Evolutionary conservation across 1,284 basidiomycete species (phyloP).

Genomic region (Malassezia psittaci): DNA sequence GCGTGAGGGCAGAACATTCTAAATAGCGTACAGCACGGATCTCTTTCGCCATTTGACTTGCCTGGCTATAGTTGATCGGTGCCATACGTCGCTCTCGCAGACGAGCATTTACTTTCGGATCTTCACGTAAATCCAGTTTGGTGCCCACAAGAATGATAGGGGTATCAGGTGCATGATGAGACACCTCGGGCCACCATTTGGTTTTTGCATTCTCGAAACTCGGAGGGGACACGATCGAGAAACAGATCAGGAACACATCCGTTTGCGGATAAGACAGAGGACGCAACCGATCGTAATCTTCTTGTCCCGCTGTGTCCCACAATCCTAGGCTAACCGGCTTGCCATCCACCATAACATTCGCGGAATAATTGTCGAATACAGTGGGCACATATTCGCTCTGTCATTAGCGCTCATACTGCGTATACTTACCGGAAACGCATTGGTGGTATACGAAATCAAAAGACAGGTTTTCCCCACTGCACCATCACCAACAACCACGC

Average conservation of each 20-base stretch:
- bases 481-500: constrained; percentile 47
- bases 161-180: constrained; percentile 89
- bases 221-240: constrained; percentile 91
- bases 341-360: constrained; percentile 89
- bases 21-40: constrained; percentile 84
- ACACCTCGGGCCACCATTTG: constrained; percentile 56
- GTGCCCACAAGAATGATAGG: constrained; percentile 87
- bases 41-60: constrained; percentile 79
- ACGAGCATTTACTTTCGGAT: constrained; percentile 79
- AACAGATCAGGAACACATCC: constrained; percentile 98
- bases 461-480: constrained; percentile 48
- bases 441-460: constrained; percentile 47
- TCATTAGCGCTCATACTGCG: neutral
- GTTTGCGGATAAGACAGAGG: constrained; percentile 98
- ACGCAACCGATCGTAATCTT: constrained; percentile 78
- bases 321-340: constrained; percentile 83
- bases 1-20: constrained; percentile 93
- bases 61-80: constrained; percentile 83
- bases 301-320: constrained; percentile 45
- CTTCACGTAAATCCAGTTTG: constrained; percentile 93
- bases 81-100: constrained; percentile 86
- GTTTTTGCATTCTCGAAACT: constrained; percentile 97
- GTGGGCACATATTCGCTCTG: constrained; percentile 42
- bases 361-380: constrained; percentile 90
- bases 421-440: constrained; percentile 42